Conservation (phyloP, 2,329 filamentous ascomycete genomes). For the Colletotrichum sp. region DNA sequence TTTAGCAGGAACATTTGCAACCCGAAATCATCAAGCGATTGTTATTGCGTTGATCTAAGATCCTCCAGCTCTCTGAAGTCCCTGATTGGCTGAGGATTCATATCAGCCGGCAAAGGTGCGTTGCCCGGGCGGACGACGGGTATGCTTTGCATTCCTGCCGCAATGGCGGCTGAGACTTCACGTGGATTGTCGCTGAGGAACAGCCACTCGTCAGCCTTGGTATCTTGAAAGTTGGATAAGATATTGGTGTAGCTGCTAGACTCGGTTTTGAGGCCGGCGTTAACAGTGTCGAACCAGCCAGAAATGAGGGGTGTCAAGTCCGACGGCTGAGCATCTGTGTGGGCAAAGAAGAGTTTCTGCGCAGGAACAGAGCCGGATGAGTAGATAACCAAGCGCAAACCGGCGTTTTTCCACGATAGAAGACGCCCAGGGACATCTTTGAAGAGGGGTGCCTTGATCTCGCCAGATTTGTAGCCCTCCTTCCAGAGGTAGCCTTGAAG, state of each 20-base stretch:
- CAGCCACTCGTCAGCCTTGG: conserved; percentile 62
- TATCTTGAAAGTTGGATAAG: conserved; percentile 50
- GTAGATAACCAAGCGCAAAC: conserved; percentile 74
- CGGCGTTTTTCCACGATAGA: conserved; percentile 59
- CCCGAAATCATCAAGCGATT: background rate
- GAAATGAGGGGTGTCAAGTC: conserved; percentile 65
- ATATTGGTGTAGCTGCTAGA: conserved; percentile 72
- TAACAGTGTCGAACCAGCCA: conserved; percentile 81
- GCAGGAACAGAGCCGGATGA: conserved; percentile 81
- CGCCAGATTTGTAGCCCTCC: conserved; percentile 72
- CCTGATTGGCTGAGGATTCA: conserved; percentile 41
- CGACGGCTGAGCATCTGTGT: conserved; percentile 63
- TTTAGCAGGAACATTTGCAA: background rate
- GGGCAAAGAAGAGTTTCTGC: conserved; percentile 79
- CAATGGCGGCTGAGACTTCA: conserved; percentile 68
- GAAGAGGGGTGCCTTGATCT: conserved; percentile 76
- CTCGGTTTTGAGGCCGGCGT: conserved; percentile 77
- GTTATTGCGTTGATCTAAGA: conserved; percentile 1
- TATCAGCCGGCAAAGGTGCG: conserved; percentile 59
- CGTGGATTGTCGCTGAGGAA: conserved; percentile 83
- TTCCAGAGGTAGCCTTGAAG: conserved; percentile 83
- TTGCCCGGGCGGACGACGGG: conserved; percentile 75
- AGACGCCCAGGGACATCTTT: conserved; percentile 73
- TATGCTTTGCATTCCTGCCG: conserved; percentile 67
- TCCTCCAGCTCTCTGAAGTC: conserved; percentile 33